These are phyloP conservation scores for Pyracantha coccinea DNA, from an alignment of 331 rosid species.

Conservation along the genomic window DNA sequence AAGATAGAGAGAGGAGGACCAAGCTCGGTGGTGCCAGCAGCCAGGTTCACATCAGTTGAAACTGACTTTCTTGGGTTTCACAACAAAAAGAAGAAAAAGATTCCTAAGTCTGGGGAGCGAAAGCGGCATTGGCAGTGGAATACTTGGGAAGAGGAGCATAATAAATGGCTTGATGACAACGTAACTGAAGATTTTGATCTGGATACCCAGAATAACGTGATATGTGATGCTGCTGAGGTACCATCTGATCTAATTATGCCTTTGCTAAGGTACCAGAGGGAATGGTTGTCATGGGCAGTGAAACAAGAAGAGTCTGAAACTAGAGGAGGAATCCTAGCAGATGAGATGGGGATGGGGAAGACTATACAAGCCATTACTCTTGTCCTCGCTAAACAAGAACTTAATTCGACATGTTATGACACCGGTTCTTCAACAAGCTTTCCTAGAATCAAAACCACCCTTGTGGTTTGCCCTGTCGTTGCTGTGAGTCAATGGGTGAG, in stretches of 20 bases:
- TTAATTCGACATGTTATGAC: slow-evolving; percentile 23
- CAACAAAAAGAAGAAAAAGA: slow-evolving; percentile 17
- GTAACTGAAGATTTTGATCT: slow-evolving; percentile 25
- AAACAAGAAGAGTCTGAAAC: slow-evolving; percentile 56
- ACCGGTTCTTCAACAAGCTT: slow-evolving; percentile 38
- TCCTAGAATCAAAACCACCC: slow-evolving; percentile 53
- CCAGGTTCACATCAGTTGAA: background rate
- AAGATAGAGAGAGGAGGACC: slow-evolving; percentile 13
- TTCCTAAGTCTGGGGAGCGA: slow-evolving; percentile 7
- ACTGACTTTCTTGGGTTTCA: background rate
- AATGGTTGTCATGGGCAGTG: slow-evolving; percentile 95
- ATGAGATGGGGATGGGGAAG: slow-evolving; percentile 99
- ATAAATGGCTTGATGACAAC: slow-evolving; percentile 64
- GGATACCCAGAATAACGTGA: slow-evolving; percentile 41
- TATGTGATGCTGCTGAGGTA: slow-evolving; percentile 52
- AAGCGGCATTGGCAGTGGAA: slow-evolving; percentile 53
- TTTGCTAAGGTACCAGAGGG: slow-evolving; percentile 87
- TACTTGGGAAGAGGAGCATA: slow-evolving; percentile 57
- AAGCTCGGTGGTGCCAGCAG: background rate
- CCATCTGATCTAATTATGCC: slow-evolving; percentile 59
- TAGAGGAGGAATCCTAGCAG: slow-evolving; percentile 94
- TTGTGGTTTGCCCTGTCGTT: slow-evolving; percentile 89
- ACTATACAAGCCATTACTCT: slow-evolving; percentile 95
- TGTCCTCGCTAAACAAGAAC: slow-evolving; percentile 71
- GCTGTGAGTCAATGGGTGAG: slow-evolving; percentile 85